Base-by-base conservation (phyloP, 176 grass and related monocot species). In the Oryza coarctata region DNA sequence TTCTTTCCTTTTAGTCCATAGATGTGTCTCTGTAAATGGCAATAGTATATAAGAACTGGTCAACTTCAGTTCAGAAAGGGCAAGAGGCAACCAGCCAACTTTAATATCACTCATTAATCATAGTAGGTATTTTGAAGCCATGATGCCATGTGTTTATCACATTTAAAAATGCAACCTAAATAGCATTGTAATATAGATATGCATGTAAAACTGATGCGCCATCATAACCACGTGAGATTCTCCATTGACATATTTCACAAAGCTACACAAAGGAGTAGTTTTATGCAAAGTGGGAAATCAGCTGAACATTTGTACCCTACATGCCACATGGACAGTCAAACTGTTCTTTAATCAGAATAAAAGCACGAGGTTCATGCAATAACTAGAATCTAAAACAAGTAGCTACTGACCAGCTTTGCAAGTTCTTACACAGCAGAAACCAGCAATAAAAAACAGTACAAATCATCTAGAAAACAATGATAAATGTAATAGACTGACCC, bases 1-100 rank as follows among this genome's bases (percentile, higher is more conserved):
- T 92, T 95, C 87, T 82, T 94, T 76, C 89, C 93, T 88, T 90
- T 77, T 41, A 92, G 75, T 76, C 91, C 89, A 67, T 99, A 99
- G 76, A 99, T 94, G 78, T 94, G 93, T 50, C 91, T 95, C 96
- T 99, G 89, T 71, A 95, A 65, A 90, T 77, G 32, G 65, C 7
- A 76, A 60, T 43, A 75, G 29, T 80, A 32, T 20, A 41, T 61
- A 23, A 66, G 64, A 83, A 36, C 67, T 77, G 18, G 23, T 57
- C 22, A 29, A 40, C 30, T 7, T 75, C 43, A 38, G 30, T 57
- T 75, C 23, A 83, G 71, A 67, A 75, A 73, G 44, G 36, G 36
- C 10, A 89, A 68, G 35, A 49, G 8, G 32, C 18, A 81, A 14
- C 63, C 22, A 14, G 47, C 58, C 55, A 63, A 71, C 23, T 85